Base-by-base conservation (phyloP, 2,329 filamentous ascomycete species). In the Trichophyton mentagrophytes region DNA sequence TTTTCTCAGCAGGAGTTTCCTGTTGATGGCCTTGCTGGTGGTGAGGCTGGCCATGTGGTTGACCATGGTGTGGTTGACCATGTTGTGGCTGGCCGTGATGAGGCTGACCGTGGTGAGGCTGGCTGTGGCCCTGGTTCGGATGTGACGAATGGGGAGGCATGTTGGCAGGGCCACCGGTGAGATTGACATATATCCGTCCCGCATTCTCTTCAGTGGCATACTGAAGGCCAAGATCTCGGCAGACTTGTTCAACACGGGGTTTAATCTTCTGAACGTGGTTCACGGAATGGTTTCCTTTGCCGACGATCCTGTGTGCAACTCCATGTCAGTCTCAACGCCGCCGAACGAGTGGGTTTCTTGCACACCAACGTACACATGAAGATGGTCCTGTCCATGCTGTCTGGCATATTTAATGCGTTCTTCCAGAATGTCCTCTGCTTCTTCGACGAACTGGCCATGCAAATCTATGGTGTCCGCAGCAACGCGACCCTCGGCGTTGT, bases 381-480 rank as follows among this genome's bases (percentile, higher is more conserved):
- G 77, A 76, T 96, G 89, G 20, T 79, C 83, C 76, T 95, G 87
- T 0, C 89, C 89, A 40, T 83, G 81, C 59, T 81, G 73, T 71
- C 84, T 83, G 62, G 90, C 90, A 66, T 88, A 85, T 66, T 84
- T 83, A 69, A 99, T 95, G 66, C 93, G 82, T 74, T 89, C 80
- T 76, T 92, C 89, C 22, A 97, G 78, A 61, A 96, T 93, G 65
- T 89, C 83, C 78, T 96, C 90, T 3, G 93, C 93, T 77, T 97
- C 93, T 72, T 96, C 89, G 62, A 96, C 91, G 69, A 87, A 96
- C 70, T 95, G 88, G 2, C 93, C 93, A 73, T 99, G 93, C 56
- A 99, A 80, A 75, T 99, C 93, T 67, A 99, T 91, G 7, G 88
- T 90, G 74, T 97, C 92, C 46, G 79, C 79, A 15, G 83, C 81